phyloP scores from a whole-genome alignment of 345 rosid genomes.

The Acer campestre region DNA sequence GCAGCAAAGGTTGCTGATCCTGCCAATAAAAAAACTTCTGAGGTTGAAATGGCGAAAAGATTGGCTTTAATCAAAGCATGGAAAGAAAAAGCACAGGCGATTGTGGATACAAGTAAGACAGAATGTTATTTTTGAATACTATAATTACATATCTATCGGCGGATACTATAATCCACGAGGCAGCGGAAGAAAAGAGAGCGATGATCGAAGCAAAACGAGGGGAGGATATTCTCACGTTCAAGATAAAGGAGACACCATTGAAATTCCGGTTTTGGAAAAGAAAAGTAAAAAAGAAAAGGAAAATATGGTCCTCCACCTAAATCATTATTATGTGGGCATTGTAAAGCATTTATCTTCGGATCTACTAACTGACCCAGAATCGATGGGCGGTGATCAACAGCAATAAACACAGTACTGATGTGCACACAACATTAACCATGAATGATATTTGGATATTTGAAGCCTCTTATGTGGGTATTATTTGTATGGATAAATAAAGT shows the following conservation, averaged over 20 bases:
- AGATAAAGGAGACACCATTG: conserved; percentile 45
- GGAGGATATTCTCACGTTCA: conserved; percentile 37
- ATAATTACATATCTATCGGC: not conserved
- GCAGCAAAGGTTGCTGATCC: conserved; percentile 26
- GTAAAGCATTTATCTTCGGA: no score
- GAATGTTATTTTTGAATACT: not conserved
- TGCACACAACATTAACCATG: not conserved
- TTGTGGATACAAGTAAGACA: conserved; percentile 70
- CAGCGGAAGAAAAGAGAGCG: conserved; percentile 70
- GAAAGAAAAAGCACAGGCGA: conserved; percentile 84
- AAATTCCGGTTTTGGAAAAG: conserved; percentile 30
- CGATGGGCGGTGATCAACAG: not conserved
- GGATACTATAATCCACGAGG: no score
- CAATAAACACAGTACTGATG: not conserved
- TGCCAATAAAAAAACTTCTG: conserved; percentile 4
- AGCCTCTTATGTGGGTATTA: not conserved
- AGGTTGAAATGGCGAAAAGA: conserved; percentile 59
- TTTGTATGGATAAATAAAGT: not conserved
- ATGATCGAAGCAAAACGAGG: conserved; percentile 47
- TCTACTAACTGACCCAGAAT: no score
- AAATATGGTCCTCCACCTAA: no score
- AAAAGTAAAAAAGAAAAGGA: no score
- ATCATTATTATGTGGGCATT: no score
- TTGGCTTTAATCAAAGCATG: conserved; percentile 71
- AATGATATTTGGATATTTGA: not conserved